Conservation (phyloP, 495 filamentous ascomycete species). For the Lasiosphaeria hispida region DNA sequence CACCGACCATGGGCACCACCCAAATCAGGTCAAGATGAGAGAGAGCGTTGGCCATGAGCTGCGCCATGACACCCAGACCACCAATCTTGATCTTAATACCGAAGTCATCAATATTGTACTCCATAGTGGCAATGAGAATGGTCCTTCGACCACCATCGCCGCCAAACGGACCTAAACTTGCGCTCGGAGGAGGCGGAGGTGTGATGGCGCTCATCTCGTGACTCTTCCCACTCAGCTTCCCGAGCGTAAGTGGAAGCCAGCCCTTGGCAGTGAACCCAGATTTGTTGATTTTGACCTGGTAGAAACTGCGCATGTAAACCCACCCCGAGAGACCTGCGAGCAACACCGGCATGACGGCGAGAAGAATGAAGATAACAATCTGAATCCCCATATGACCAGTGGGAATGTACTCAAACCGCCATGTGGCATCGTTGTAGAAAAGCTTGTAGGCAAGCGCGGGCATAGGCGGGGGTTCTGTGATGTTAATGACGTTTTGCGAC, state of each 20-base stretch:
- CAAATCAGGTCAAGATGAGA: conserved; percentile 66
- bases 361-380: conserved; percentile 55
- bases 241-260: conserved; percentile 24
- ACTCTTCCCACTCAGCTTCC: conserved; percentile 22
- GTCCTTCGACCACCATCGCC: conserved; percentile 41
- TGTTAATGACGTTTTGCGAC: conserved; percentile 55
- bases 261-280: conserved; percentile 53
- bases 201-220: conserved; percentile 40
- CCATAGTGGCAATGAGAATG: conserved; percentile 68
- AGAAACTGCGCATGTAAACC: conserved; percentile 64
- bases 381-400: conserved; percentile 56
- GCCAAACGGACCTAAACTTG: conserved; percentile 14
- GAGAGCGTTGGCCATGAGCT: conserved; percentile 67
- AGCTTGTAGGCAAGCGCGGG: conserved; percentile 60
- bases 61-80: conserved; percentile 65
- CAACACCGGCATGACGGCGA: conserved; percentile 55
- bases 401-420: conserved; percentile 53
- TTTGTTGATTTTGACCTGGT: conserved; percentile 70
- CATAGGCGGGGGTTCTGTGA: conserved; percentile 54
- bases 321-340: conserved; percentile 52
- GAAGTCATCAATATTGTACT: conserved; percentile 71
- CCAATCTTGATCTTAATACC: conserved; percentile 68
- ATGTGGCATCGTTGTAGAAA: conserved; percentile 53
- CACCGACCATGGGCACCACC: conserved; percentile 69
- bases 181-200: conserved; percentile 21